phyloP scores from a whole-genome alignment of 2,329 filamentous ascomycete genomes.

The Colletotrichum trifolii region DNA sequence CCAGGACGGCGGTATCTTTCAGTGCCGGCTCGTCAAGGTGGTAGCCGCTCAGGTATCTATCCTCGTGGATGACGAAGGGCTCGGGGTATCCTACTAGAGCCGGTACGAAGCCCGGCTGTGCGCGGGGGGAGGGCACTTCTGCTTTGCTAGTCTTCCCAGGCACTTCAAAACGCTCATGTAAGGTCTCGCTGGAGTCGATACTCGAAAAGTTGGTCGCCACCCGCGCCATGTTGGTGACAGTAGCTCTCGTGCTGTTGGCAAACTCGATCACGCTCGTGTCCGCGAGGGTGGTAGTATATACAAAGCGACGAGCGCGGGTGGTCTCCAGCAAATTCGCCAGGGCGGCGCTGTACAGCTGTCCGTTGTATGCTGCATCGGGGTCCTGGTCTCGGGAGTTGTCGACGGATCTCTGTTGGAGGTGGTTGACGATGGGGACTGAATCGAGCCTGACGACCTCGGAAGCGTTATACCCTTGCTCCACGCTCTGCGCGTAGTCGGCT shows the following conservation, averaged over 20 bases:
- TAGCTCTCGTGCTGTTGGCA: constrained; percentile 27
- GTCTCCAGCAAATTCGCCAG: constrained; percentile 18
- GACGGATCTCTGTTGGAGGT: constrained; percentile 33
- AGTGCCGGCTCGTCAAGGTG: constrained; percentile 10
- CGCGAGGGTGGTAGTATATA: constrained; percentile 14
- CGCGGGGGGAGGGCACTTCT: not conserved
- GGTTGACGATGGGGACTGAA: constrained; percentile 11
- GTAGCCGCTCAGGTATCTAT: constrained; percentile 33
- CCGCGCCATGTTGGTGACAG: constrained; percentile 23
- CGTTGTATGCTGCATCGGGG: constrained; percentile 38
- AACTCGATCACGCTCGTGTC: constrained; percentile 35
- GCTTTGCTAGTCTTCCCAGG: not conserved
- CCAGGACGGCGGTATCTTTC: constrained; percentile 31
- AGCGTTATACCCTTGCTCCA: constrained; percentile 14
- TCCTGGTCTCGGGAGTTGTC: constrained; percentile 35
- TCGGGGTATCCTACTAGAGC: constrained; percentile 24
- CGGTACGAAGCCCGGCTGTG: not conserved
- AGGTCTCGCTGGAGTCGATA: constrained; percentile 22
- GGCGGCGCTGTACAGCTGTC: constrained; percentile 29
- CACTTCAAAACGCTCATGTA: constrained; percentile 34
- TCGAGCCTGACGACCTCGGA: constrained; percentile 29
- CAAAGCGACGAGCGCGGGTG: not conserved
- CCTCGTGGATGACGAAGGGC: constrained; percentile 25
- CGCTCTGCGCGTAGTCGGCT: constrained; percentile 31
- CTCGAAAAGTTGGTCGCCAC: constrained; percentile 26